phyloP scores from a whole-genome alignment of 169 alveolate species.

The Pseudocohnilembus persalinus region DNA sequence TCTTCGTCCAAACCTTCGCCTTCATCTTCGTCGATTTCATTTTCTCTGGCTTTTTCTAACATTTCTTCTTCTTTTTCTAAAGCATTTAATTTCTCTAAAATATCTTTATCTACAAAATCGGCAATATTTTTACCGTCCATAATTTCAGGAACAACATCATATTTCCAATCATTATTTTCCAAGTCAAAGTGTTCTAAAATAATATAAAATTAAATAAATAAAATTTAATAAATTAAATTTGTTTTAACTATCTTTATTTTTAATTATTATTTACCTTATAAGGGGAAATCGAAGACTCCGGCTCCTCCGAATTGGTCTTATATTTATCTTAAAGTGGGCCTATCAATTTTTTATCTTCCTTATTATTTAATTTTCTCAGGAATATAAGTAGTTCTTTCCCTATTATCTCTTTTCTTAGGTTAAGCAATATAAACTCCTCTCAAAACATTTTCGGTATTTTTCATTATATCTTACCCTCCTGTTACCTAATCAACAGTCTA shows the following conservation, averaged over 20 bases:
- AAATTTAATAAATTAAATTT: slow-evolving; percentile 1
- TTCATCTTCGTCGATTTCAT: slow-evolving; percentile 67
- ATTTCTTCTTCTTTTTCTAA: slow-evolving; percentile 97
- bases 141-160: slow-evolving; percentile 98
- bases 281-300: slow-evolving; percentile 91
- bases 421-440: slow-evolving; percentile 81
- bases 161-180: slow-evolving; percentile 94
- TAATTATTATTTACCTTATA: slow-evolving; percentile 6
- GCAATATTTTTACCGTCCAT: slow-evolving; percentile 97
- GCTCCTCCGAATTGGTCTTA: slow-evolving; percentile 97
- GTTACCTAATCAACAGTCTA: slow-evolving; percentile 54
- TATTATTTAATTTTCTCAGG: slow-evolving; percentile 79
- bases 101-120: slow-evolving; percentile 97
- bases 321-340: slow-evolving; percentile 78
- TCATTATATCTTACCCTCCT: slow-evolving; percentile 49
- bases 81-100: slow-evolving; percentile 91
- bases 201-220: slow-evolving; percentile 15
- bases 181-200: slow-evolving; percentile 83
- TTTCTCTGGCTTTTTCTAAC: slow-evolving; percentile 76
- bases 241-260: too few species aligned
- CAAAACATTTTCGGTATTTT: slow-evolving; percentile 72
- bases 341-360: slow-evolving; percentile 60
- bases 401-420: slow-evolving; percentile 77
- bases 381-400: slow-evolving; percentile 83
- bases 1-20: slow-evolving; percentile 37